Evolutionary conservation across 805 yeast genomes (phyloP).

Genomic region (Danielia reshetovae): DNA sequence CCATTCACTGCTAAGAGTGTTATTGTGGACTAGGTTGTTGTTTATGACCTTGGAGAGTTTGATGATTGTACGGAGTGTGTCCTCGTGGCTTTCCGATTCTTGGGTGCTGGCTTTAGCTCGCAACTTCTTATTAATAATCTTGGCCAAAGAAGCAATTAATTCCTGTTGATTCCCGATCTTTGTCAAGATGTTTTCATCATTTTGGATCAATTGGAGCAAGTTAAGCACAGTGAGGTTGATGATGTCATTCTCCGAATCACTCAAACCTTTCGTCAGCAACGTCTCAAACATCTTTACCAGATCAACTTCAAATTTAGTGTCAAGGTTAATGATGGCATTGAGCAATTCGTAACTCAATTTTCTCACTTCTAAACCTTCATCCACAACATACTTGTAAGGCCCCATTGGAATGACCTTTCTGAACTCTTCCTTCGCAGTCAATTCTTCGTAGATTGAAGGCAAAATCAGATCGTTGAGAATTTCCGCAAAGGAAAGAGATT

Average conservation of each 20-base stretch:
- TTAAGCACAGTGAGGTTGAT: constrained; percentile 48
- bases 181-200: constrained; percentile 22
- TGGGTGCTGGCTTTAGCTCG: constrained; percentile 65
- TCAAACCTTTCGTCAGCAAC: constrained; percentile 47
- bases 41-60: constrained; percentile 25
- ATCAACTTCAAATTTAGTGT: constrained; percentile 22
- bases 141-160: constrained; percentile 33
- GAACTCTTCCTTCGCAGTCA: constrained; percentile 51
- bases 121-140: constrained; percentile 43
- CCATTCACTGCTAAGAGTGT: constrained; percentile 14
- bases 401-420: constrained; percentile 75
- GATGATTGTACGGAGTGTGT: constrained; percentile 34
- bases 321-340: constrained; percentile 45
- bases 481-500: constrained; percentile 44
- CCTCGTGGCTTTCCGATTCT: constrained; percentile 56
- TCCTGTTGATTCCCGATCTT: constrained; percentile 24
- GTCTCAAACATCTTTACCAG: constrained; percentile 34
- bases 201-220: constrained; percentile 29
- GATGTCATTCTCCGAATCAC: constrained; percentile 60
- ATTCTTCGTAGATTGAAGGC: constrained; percentile 51
- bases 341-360: constrained; percentile 69
- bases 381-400: constrained; percentile 79
- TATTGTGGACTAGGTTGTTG: constrained; percentile 5
- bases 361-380: constrained; percentile 70
- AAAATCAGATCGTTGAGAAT: constrained; percentile 41